phyloP scores from a whole-genome alignment of 257 asterid genomes.

The Scutellaria baicalensis region DNA sequence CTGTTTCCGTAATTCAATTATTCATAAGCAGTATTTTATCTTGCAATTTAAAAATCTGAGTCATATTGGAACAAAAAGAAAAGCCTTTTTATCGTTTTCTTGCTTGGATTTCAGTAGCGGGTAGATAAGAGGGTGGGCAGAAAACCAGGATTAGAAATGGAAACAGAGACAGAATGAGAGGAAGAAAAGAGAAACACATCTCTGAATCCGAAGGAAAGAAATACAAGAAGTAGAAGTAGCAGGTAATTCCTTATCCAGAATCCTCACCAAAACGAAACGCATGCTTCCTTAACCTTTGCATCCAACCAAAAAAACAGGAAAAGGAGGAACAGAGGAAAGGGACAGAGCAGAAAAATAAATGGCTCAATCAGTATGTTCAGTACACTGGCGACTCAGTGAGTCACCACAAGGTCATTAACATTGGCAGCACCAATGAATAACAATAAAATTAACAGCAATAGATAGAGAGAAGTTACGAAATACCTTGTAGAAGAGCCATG shows the following conservation, averaged over 20 bases:
- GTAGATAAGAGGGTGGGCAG: neutral
- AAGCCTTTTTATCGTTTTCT: neutral
- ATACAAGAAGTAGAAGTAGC: slow-evolving; percentile 9
- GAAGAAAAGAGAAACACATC: slow-evolving; percentile 24
- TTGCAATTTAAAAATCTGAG: neutral
- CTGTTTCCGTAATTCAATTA: slow-evolving; percentile 27
- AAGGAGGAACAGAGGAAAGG: neutral
- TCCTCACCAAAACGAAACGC: slow-evolving; percentile 51
- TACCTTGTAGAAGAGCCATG: slow-evolving; percentile 36
- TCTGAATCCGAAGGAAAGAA: slow-evolving; percentile 25
- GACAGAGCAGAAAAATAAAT: neutral
- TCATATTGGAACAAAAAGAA: neutral
- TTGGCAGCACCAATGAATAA: neutral
- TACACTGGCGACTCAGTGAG: slow-evolving; percentile 18
- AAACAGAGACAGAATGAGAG: slow-evolving; percentile 13
- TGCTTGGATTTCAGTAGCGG: neutral
- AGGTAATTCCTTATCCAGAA: slow-evolving; percentile 42
- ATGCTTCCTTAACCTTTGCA: slow-evolving; percentile 46
- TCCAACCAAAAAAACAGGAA: slow-evolving; percentile 13
- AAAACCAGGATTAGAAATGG: slow-evolving; percentile 28
- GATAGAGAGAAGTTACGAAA: neutral
- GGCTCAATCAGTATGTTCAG: slow-evolving; percentile 34
- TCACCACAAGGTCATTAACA: slow-evolving; percentile 7
- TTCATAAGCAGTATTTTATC: slow-evolving; percentile 9
- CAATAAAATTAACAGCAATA: neutral